phyloP scores from a whole-genome alignment of 139 green algal species.

The Haematococcus lacustris region DNA sequence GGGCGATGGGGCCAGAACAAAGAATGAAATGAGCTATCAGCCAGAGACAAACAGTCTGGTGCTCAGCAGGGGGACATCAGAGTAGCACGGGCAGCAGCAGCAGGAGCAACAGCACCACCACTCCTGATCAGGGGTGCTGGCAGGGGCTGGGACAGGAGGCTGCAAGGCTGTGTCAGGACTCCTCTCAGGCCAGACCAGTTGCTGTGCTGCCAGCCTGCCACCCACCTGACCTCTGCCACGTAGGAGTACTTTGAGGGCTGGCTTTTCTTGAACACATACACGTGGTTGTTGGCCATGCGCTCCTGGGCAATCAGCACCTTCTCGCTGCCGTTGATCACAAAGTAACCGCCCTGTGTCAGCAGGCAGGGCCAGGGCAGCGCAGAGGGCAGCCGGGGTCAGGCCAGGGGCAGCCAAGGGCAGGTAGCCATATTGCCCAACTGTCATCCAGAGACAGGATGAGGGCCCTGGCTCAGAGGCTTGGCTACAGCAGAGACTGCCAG shows the following conservation, averaged over 20 bases:
- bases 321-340: conserved; percentile 97
- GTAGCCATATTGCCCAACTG: too few species aligned
- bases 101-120: neutral
- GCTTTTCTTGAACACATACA: conserved; percentile 96
- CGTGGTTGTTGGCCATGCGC: conserved; percentile 95
- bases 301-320: conserved; percentile 99
- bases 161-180: neutral
- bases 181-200: neutral
- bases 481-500: too few species aligned
- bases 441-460: too few species aligned
- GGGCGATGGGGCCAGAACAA: too few species aligned
- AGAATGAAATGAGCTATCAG: too few species aligned
- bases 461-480: too few species aligned
- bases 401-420: neutral
- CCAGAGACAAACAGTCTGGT: too few species aligned
- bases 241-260: conserved; percentile 91
- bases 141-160: too few species aligned
- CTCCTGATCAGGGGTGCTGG: neutral
- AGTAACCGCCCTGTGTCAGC: conserved; percentile 87
- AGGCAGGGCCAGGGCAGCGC: neutral
- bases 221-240: conserved; percentile 68
- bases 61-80: too few species aligned
- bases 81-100: neutral
- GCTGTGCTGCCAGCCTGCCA: neutral
- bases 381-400: neutral